Conservation (phyloP, 2,329 filamentous ascomycete species). For the Pseudonectria foliicola region DNA sequence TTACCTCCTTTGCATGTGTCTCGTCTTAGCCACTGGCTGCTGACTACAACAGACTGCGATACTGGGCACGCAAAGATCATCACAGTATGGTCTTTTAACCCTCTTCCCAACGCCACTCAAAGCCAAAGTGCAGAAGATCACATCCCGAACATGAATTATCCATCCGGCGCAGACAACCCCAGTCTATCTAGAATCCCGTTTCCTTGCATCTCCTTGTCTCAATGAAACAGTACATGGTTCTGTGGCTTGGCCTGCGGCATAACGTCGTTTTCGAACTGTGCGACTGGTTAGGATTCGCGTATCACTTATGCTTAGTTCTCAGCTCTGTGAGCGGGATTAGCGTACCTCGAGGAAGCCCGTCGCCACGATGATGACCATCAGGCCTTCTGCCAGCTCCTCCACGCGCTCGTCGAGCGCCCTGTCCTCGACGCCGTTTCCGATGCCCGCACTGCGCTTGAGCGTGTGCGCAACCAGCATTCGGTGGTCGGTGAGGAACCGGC, state of each 20-base stretch:
- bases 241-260: constrained; percentile 26
- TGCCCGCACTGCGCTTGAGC: constrained; percentile 81
- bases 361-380: constrained; percentile 73
- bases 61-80: constrained; percentile 4
- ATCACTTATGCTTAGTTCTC: not conserved
- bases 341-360: constrained; percentile 85
- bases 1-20: not conserved
- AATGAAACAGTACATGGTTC: constrained; percentile 35
- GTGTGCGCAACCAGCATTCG: constrained; percentile 78
- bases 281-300: constrained; percentile 10
- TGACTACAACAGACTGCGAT: no score
- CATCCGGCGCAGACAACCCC: no score
- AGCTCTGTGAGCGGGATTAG: no score
- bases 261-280: constrained; percentile 36
- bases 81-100: constrained; percentile 7
- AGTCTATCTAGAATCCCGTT: constrained; percentile 1
- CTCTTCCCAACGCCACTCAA: constrained; percentile 19
- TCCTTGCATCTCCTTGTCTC: constrained; percentile 2
- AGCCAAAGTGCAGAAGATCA: constrained; percentile 13
- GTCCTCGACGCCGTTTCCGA: constrained; percentile 45
- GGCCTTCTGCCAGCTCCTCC: constrained; percentile 73
- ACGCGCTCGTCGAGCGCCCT: constrained; percentile 52
- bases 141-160: constrained; percentile 4
- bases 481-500: constrained; percentile 75
- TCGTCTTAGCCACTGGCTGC: no score